phyloP scores from a whole-genome alignment of 192 early-diverging fungal species.

The Rhizophagus clarus region DNA sequence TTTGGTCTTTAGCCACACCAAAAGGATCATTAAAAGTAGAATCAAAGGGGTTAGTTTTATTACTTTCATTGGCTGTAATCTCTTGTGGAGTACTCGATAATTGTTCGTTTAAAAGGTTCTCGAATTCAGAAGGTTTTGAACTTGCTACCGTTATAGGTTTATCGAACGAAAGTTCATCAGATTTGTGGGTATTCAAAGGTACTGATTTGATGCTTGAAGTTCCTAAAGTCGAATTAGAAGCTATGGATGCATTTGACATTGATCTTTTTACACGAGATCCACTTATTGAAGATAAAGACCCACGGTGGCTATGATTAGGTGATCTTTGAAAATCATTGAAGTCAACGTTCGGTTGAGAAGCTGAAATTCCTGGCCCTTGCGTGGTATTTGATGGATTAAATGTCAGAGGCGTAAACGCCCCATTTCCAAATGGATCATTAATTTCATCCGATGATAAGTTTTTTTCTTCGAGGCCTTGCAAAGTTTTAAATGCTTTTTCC shows the following conservation, averaged over 20 bases:
- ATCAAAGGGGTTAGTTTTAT: background rate
- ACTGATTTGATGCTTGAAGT: constrained; percentile 10
- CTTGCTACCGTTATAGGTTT: constrained; percentile 18
- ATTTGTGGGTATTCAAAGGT: background rate
- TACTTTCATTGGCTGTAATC: background rate
- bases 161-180: background rate
- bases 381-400: background rate
- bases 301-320: constrained; percentile 5
- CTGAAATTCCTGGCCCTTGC: background rate
- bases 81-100: background rate
- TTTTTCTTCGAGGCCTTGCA: constrained; percentile 3
- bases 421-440: constrained; percentile 19
- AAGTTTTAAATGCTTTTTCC: constrained; percentile 41
- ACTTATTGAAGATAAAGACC: constrained; percentile 17
- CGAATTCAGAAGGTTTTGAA: constrained; percentile 14
- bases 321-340: background rate
- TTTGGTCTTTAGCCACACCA: background rate
- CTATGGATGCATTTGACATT: constrained; percentile 19
- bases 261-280: constrained; percentile 13
- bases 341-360: background rate
- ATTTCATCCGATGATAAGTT: background rate
- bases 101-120: constrained; percentile 1
- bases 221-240: constrained; percentile 21
- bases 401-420: background rate
- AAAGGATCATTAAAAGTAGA: background rate